Conservation (phyloP, 2,329 filamentous ascomycete genomes). For the Exophiala dermatitidis region DNA sequence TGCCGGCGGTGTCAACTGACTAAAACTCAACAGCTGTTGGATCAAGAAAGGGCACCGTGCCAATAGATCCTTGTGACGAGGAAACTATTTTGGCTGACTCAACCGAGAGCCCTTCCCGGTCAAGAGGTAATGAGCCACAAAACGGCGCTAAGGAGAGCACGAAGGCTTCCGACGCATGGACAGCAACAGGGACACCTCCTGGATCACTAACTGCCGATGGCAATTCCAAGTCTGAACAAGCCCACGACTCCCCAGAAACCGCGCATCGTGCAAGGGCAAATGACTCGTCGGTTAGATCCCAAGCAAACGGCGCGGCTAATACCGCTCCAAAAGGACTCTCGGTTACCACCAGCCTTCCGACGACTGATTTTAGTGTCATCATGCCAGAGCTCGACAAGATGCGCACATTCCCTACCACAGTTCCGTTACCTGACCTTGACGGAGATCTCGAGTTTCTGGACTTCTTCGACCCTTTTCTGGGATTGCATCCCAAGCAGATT, state of each 20-base stretch:
- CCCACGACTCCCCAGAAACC: no score
- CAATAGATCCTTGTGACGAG: no score
- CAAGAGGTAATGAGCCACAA: no score
- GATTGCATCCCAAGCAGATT: conserved; percentile 15
- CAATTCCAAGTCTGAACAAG: no score
- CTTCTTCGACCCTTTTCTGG: conserved; percentile 20
- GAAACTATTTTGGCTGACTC: no score
- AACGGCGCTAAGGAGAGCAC: no score
- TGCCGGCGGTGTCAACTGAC: neutral
- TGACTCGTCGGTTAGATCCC: neutral
- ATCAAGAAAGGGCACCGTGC: no score
- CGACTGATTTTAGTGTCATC: conserved; percentile 10
- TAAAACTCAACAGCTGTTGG: neutral
- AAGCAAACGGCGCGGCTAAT: neutral
- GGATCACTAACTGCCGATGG: no score
- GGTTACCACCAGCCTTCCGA: conserved; percentile 3
- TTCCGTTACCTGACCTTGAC: conserved; percentile 17
- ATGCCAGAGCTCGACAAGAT: conserved; percentile 17
- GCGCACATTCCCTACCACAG: conserved; percentile 17
- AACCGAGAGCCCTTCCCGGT: no score
- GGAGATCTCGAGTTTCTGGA: conserved; percentile 20
- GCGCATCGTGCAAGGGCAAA: no score
- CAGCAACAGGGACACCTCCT: no score
- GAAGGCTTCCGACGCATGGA: no score
- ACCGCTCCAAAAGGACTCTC: neutral